Base-by-base conservation (phyloP, 2,329 filamentous ascomycete genomes). In the Neofusicoccum sp. region DNA sequence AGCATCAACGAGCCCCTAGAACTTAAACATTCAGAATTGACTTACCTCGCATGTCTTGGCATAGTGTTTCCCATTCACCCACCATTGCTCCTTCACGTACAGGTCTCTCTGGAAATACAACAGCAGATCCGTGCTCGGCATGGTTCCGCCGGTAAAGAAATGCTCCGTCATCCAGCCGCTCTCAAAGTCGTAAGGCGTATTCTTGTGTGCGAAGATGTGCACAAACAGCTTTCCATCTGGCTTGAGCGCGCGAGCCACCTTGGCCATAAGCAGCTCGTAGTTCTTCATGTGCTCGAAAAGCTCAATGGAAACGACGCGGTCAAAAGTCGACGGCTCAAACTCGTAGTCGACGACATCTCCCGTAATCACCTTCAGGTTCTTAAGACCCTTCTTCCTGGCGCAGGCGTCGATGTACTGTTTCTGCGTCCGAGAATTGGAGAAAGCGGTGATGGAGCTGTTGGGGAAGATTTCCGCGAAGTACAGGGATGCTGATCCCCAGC, bases 201-300 rank as follows among this genome's bases (percentile, higher is more conserved):
- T 80, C 66, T 79, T 81, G 72, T 90, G 86, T 36, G 79, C 79
- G 68, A 90, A 89, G 58, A 88, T 84, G 66, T 90, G 87, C 61
- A 89, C 84, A 67, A 90, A 89, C 12, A 89, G 76, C 74, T 89
- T 88, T 4, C 87, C 88, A 1, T 79, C 78, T 0, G 85, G 82
- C 65, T 83, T 86, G 58, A 90, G 75, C 2, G 86, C 80, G 31
- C 80, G 77, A 3, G 79, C 69, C 14, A 89, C 75, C 71, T 90
- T 90, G 44, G 81, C 80, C 76, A 90, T 83, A 26, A 90, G 80
- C 11, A 85, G 75, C 63, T 87, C 82, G 72, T 90, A 89, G 72
- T 90, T 90, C 71, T 90, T 90, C 87, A 90, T 89, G 72, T 90
- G 88, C 71, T 90, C 87, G 68, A 90, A 89, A 11, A 90, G 79